These are phyloP conservation scores for Candida buenavistaensis DNA, from an alignment of 1,139 yeast species.

Conservation along the genomic window DNA sequence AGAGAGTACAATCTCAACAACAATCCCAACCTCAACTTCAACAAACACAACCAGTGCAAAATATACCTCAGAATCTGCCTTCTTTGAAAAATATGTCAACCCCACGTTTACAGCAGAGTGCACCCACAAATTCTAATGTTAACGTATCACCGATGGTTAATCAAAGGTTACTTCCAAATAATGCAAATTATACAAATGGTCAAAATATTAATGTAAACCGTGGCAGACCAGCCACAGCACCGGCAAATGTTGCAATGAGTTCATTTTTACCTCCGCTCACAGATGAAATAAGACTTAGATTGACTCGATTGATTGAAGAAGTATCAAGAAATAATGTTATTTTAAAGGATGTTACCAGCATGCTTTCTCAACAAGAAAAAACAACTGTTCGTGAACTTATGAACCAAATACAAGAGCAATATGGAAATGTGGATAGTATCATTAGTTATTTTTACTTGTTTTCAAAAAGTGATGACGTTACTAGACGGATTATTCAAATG, in stretches of 20 bases:
- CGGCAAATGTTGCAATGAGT: constrained; percentile 7
- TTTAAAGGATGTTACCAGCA: constrained; percentile 62
- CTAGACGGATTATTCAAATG: constrained; percentile 74
- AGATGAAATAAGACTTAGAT: constrained; percentile 46
- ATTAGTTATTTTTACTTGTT: constrained; percentile 76
- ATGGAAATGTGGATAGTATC: constrained; percentile 69
- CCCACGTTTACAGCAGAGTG: constrained; percentile 23
- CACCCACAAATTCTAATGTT: constrained; percentile 13
- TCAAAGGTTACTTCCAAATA: constrained; percentile 17
- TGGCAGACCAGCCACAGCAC: constrained; percentile 5
- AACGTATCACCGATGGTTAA: constrained; percentile 23
- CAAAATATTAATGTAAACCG: constrained; percentile 1
- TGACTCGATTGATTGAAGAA: constrained; percentile 66
- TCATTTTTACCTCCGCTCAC: constrained; percentile 37
- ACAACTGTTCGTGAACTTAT: constrained; percentile 59
- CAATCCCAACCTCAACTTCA: too few species aligned
- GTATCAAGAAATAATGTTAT: constrained; percentile 67
- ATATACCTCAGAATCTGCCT: constrained; percentile 23
- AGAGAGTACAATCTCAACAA: constrained; percentile 11
- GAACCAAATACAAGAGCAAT: constrained; percentile 59
- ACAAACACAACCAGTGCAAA: constrained; percentile 6
- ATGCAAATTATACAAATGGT: constrained; percentile 1
- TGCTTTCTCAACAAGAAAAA: constrained; percentile 64
- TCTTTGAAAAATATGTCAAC: constrained; percentile 20
- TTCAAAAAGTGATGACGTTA: constrained; percentile 72